phyloP scores from a whole-genome alignment of 2,329 filamentous ascomycete genomes.

The Daldinia sp. region DNA sequence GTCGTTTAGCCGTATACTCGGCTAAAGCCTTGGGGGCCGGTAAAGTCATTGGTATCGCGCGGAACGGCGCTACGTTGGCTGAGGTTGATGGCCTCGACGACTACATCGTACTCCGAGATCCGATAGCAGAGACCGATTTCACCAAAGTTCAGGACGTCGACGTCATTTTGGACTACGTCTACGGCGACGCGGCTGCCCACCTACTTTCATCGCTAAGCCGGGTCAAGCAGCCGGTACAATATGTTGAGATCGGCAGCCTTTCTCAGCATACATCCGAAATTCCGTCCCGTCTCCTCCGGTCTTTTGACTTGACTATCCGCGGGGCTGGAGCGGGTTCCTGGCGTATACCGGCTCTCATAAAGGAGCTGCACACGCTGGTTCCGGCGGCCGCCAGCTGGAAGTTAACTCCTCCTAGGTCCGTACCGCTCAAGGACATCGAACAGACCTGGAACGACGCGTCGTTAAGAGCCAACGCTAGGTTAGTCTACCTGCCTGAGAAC shows the following conservation, averaged over 20 bases:
- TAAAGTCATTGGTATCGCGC: conserved; percentile 63
- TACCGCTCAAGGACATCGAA: conserved; percentile 53
- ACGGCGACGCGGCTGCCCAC: conserved; percentile 59
- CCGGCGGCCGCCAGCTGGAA: conserved; percentile 51
- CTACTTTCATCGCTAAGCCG: conserved; percentile 56
- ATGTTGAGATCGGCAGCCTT: conserved; percentile 65
- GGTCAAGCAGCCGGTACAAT: conserved; percentile 60
- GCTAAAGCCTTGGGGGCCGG: conserved; percentile 62
- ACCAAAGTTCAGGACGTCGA: conserved; percentile 59
- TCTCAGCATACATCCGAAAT: conserved; percentile 55
- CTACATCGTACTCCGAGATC: conserved; percentile 58
- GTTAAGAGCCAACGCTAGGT: conserved; percentile 42
- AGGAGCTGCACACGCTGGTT: conserved; percentile 49
- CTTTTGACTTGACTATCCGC: conserved; percentile 61
- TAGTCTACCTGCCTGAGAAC: conserved; percentile 47
- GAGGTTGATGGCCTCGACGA: conserved; percentile 59
- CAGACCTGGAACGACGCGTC: conserved; percentile 50
- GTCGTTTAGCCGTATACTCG: conserved; percentile 62
- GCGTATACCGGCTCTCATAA: conserved; percentile 50
- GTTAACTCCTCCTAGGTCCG: conserved; percentile 39
- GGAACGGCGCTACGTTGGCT: conserved; percentile 59
- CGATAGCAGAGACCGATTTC: conserved; percentile 60
- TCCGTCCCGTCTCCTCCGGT: conserved; percentile 59
- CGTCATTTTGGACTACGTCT: conserved; percentile 69
- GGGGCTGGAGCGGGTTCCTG: conserved; percentile 61